phyloP scores from a whole-genome alignment of 371 early-diverging fungal genomes.

The Actinomucor elegans region DNA sequence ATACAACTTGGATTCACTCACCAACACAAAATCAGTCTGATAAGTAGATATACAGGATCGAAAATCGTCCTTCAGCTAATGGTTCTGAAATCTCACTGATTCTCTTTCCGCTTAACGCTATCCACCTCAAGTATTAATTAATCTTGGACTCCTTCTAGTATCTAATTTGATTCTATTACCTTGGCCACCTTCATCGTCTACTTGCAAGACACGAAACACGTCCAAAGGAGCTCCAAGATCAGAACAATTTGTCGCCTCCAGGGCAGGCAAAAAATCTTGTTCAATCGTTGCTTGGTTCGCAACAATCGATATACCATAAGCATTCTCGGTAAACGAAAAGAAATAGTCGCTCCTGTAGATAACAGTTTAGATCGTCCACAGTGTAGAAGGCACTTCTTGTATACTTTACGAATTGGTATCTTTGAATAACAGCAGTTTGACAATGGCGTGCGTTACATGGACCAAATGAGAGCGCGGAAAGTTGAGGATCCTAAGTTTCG shows the following conservation, averaged over 20 bases:
- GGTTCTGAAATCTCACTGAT: conserved; percentile 63
- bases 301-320: conserved; percentile 59
- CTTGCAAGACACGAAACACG: conserved; percentile 58
- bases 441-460: conserved; percentile 47
- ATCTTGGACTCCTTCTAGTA: too few relatives aligned
- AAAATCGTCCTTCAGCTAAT: conserved; percentile 55
- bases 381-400: too few relatives aligned
- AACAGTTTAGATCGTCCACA: neutral
- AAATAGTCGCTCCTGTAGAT: conserved; percentile 44
- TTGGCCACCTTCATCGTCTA: conserved; percentile 56
- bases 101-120: conserved; percentile 57
- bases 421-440: conserved; percentile 50
- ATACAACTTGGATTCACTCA: conserved; percentile 50
- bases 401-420: conserved; percentile 7
- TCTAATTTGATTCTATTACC: conserved; percentile 30
- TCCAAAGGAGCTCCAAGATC: conserved; percentile 35
- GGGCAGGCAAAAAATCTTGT: conserved; percentile 35
- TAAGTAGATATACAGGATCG: conserved; percentile 58
- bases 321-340: conserved; percentile 66
- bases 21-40: conserved; percentile 64
- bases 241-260: conserved; percentile 25
- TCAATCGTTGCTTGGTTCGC: conserved; percentile 46
- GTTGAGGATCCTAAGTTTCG: conserved; percentile 8
- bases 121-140: neutral
- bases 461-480: conserved; percentile 12